Conservation (phyloP, 2,329 filamentous ascomycete species). For the Anisogramma anomala region DNA sequence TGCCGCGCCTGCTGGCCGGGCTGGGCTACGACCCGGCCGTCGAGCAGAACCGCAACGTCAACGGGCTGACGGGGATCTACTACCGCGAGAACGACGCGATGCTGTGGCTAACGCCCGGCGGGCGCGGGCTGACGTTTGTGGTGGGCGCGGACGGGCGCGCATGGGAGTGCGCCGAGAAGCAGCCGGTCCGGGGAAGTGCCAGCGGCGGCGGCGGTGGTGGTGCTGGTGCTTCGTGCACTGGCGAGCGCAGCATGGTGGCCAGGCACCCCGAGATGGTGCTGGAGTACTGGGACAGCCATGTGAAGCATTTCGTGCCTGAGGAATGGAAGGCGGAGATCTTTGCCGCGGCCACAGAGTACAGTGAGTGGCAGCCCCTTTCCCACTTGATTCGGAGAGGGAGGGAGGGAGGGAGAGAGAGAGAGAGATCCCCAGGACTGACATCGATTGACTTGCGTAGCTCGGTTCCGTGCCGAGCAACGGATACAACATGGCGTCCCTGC, state of each 20-base stretch:
- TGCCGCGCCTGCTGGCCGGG: conserved; percentile 8
- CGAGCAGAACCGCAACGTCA: conserved; percentile 11
- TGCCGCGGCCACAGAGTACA: conserved; percentile 4
- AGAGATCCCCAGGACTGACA: too few species aligned
- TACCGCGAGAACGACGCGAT: conserved; percentile 15
- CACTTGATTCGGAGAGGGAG: too few species aligned
- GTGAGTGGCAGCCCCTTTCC: conserved; percentile 3
- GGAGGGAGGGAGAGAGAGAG: too few species aligned
- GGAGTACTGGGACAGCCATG: conserved; percentile 13
- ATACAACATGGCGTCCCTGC: conserved; percentile 5
- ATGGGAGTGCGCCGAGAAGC: conserved; percentile 11
- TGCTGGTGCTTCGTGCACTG: not conserved
- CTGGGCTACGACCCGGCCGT: conserved; percentile 12
- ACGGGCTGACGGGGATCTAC: conserved; percentile 12
- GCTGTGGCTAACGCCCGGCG: conserved; percentile 13
- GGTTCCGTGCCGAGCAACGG: conserved; percentile 12
- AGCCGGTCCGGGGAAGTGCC: too few species aligned
- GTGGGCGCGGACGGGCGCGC: conserved; percentile 8
- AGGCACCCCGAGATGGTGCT: conserved; percentile 14
- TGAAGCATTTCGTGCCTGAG: conserved; percentile 8
- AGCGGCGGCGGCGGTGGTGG: not conserved
- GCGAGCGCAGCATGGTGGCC: conserved; percentile 11
- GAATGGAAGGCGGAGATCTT: conserved; percentile 8
- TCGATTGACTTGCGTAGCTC: conserved; percentile 3
- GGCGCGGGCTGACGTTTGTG: conserved; percentile 11